phyloP scores from a whole-genome alignment of 2,329 filamentous ascomycete genomes.

The Colletotrichum musicola region DNA sequence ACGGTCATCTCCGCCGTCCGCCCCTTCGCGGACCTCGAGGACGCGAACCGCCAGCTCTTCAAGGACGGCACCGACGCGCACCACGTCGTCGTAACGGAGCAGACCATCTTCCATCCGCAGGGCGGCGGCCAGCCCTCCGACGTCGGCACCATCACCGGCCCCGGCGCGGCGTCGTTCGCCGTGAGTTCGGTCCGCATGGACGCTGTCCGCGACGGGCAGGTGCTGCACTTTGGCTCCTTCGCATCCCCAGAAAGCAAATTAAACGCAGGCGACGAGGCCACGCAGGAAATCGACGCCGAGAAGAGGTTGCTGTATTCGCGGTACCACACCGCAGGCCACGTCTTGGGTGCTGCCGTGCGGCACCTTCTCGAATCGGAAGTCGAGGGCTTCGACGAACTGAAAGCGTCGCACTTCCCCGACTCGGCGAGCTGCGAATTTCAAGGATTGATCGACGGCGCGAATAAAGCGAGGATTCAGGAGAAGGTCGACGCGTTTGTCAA shows the following conservation, averaged over 20 bases:
- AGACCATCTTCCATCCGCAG: slow-evolving; percentile 82
- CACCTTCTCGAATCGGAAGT: slow-evolving; percentile 66
- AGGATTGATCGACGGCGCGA: slow-evolving; percentile 74
- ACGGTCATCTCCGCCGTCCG: slow-evolving; percentile 61
- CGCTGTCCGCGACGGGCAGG: slow-evolving; percentile 61
- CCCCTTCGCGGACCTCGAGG: slow-evolving; percentile 63
- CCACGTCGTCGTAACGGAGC: slow-evolving; percentile 69
- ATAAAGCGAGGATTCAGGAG: slow-evolving; percentile 72
- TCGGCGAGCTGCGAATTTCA: slow-evolving; percentile 76
- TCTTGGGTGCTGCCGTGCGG: slow-evolving; percentile 76
- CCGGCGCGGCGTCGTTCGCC: slow-evolving; percentile 55
- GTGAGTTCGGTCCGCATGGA: slow-evolving; percentile 71
- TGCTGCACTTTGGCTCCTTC: slow-evolving; percentile 77
- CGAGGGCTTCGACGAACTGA: slow-evolving; percentile 71
- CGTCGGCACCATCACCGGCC: slow-evolving; percentile 65
- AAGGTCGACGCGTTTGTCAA: slow-evolving; percentile 70
- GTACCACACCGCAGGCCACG: slow-evolving; percentile 80
- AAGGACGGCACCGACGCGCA: slow-evolving; percentile 66
- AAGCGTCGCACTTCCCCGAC: slow-evolving; percentile 79
- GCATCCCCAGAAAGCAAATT: slow-evolving; percentile 49
- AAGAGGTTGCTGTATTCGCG: slow-evolving; percentile 75
- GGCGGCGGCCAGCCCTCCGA: slow-evolving; percentile 82
- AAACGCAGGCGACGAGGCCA: slow-evolving; percentile 56
- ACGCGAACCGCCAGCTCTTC: slow-evolving; percentile 67
- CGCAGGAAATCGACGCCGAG: slow-evolving; percentile 70